Base-by-base conservation (phyloP, 148 eudicot genomes). In the Chenopodium quinoa region DNA sequence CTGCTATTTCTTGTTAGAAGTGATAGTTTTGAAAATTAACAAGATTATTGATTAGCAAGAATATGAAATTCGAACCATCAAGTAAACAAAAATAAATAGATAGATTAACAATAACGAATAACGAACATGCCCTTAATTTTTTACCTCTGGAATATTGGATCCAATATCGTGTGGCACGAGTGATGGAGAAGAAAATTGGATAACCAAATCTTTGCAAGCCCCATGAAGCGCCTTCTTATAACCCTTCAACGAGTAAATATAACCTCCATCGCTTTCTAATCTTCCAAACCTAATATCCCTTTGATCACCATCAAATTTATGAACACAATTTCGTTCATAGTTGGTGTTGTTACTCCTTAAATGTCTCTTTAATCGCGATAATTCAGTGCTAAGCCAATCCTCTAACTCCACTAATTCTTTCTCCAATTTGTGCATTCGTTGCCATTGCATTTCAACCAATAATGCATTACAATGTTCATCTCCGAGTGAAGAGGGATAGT, bases 141-240 rank as follows among this genome's bases (percentile, higher is more conserved):
- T 5, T 83, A 83, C 85, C 85, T 83, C 72, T 3, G 78, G 62
- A 50, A 78, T 50, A 58, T 46, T 64, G 37, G 78, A 83, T 34
- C 81, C 85, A 50, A 16, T 31, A 66, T 73, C 81, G 1, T 50
- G 81, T 78, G 81, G 85, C 44, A 83, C 81, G 23, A 83, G 56
- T 47, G 85, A 80, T 1, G 85, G 85, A 73, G 58, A 50, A 48
- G 85, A 83, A 64, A 83, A n/a, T 16, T 83, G 85, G 14, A 83
- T 73, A 0, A 72, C 62, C 22, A 83, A 78, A 63, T 83, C 68
- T 73, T 73, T 52, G 56, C 19, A 63, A 48, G 2, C 25, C 56
- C 62, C 81, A 65, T 64, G 52, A 34, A 82, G 13, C 9, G 25
- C 52, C 48, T 82, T 78, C 34, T 16, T 40, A 0, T 40, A 0